Base-by-base conservation (phyloP, 805 yeast species). In the Huiozyma naganishii region DNA sequence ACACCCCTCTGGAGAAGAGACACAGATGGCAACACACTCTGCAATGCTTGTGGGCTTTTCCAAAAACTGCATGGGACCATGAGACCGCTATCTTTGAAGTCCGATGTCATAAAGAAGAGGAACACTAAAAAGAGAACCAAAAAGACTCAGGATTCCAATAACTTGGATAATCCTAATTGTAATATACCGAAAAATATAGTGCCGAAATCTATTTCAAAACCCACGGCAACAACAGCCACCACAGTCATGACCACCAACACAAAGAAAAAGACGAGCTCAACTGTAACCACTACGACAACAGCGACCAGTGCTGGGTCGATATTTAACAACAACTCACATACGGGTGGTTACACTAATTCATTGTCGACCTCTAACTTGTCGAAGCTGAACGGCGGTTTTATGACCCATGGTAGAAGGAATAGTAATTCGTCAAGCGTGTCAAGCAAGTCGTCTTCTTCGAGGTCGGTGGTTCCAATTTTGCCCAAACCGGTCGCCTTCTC, bases 1-100 rank as follows among this genome's bases (percentile, higher is more conserved):
- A 90, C 98, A 0, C 98, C 98, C 1, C 64, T 90, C 12, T 90
- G 98, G 98, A 71, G 98, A 53, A 72, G 97, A 41, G 86, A 87
- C 54, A 88, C 95, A 0, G 85, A 84, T 46, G 97, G 97, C 1
- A 82, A 85, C 55, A 94, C 96, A 0, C 68, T 90, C 46, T 90
- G 97, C 66, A 90, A 90, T 62, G 97, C 98, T 0, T 90, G 98
- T 68, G 98, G 97, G 0, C 68, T 90, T 47, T 90, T 90, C 54
- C 73, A 85, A 56, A 90, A 90, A 62, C 69, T 90, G 27, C 97
- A 90, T 57, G 97, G 97, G n/a, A 90, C 87, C 4, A 94, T 86
- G 48, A 71, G 97, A 45, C 98, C 98, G 0, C 68, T 90, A 41
- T 83, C 95, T 10, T 69, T 89, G 54, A 89, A 88, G 58, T 84